Evolutionary conservation across 257 asterid species (phyloP), one percentile per base, ranked within the genome.

Genomic region (Przewalskia tangutica): DNA sequence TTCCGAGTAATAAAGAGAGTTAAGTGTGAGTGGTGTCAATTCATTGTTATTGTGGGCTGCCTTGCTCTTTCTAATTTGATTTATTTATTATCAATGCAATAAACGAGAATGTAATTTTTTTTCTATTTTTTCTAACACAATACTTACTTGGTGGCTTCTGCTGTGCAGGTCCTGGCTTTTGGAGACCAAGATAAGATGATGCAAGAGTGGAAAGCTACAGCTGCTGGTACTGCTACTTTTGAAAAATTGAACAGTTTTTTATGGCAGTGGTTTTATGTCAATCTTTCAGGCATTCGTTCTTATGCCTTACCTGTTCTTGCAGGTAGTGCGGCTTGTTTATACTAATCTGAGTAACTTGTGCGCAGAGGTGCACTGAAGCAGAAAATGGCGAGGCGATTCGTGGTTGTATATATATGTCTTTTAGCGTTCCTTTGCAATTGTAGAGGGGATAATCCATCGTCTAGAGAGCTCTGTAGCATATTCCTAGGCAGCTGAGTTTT

Each of bases 121-220:
- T 20, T 9, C 34, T 14, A 71, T 5, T 11, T 18, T 73, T 51
- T 50, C 5, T 38, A 1, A 12, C 40, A 4, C 44, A 50, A 18
- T 6, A 38, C 50, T n/a, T 58, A 34, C 44, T 48, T 14, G 76
- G 5, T 10, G 11, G 42, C 23, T 67, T 53, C 53, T 27, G 65
- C 81, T 76, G 64, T 86, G 84, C 93, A 94, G 98, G 96, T 83
- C 93, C 94, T 32, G 90, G 86, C 82, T 90, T 68, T 77, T 94
- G 97, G 97, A 89, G 95, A 81, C 97, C 98, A 53, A 88, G 93
- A 84, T 93, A 17, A 38, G 88, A 91, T 44, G 27, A 34, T 11
- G 48, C 79, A 34, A 63, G 20, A 62, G 77, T 77, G 17, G 85
- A 27, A 27, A 71, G 77, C 80, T 68, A 51, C 60, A 42, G 81